Evolutionary conservation across 495 filamentous ascomycete genomes (phyloP).

Genomic region (Lophiostoma macrostomum): DNA sequence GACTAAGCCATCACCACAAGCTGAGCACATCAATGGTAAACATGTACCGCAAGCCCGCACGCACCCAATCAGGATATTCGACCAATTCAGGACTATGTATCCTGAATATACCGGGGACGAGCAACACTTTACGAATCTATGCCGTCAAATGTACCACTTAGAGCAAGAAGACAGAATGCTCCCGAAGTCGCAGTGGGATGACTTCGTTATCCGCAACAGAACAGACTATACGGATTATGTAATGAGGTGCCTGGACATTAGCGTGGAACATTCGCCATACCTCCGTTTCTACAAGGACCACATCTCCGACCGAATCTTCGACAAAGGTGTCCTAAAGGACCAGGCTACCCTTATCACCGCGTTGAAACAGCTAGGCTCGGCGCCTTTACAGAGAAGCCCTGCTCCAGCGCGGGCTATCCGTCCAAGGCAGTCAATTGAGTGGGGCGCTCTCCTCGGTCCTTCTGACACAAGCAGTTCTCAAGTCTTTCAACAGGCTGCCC

Average conservation of each 20-base stretch:
- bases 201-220: constrained; percentile 34
- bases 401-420: background rate
- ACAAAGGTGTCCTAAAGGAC: constrained; percentile 15
- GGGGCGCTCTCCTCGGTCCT: too few relatives aligned
- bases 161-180: constrained; percentile 26
- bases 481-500: too few relatives aligned
- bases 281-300: constrained; percentile 31
- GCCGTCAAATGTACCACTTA: constrained; percentile 26
- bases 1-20: background rate
- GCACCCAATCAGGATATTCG: constrained; percentile 16
- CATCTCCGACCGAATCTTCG: constrained; percentile 20
- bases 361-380: constrained; percentile 7
- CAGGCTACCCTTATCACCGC: constrained; percentile 5
- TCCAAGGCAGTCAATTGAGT: background rate
- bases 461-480: too few relatives aligned
- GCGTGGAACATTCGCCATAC: constrained; percentile 24
- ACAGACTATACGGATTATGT: constrained; percentile 31
- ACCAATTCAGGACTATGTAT: constrained; percentile 31
- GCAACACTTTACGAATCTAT: constrained; percentile 32
- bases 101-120: constrained; percentile 32
- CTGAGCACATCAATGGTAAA: background rate
- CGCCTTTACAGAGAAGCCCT: background rate
- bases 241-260: constrained; percentile 6
- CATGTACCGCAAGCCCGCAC: too few relatives aligned
- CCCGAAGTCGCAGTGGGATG: constrained; percentile 37